Percentiles rank a stretch among this genome's conserved stretches.
These are phyloP conservation scores for Vitis hybrid DNA, from an alignment of 177 flowering plant genomes.

Conservation along the genomic window DNA sequence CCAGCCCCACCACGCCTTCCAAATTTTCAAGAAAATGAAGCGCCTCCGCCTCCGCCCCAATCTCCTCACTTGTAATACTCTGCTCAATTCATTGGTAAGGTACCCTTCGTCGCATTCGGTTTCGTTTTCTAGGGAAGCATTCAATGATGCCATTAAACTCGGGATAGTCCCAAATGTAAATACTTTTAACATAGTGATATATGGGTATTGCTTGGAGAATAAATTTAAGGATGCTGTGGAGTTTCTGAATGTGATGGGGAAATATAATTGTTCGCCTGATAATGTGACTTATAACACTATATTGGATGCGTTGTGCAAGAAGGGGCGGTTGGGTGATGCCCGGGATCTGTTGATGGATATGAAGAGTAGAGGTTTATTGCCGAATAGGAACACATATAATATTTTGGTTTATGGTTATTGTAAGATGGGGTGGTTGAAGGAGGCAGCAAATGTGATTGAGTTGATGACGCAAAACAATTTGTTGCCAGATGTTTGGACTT, in stretches of 20 bases:
- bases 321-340: slow-evolving; percentile 45
- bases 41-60: slow-evolving; percentile 40
- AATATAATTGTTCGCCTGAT: slow-evolving; percentile 43
- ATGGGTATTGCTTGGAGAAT: slow-evolving; percentile 59
- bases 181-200: slow-evolving; percentile 67
- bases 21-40: slow-evolving; percentile 69
- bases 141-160: slow-evolving; percentile 39
- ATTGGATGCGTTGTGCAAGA: slow-evolving; percentile 46
- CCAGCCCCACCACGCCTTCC: slow-evolving; percentile 54
- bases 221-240: slow-evolving; percentile 59
- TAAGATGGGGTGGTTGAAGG: slow-evolving; percentile 48
- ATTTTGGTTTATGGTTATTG: slow-evolving; percentile 60
- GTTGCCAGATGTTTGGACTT: slow-evolving; percentile 57
- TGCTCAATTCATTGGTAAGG: slow-evolving; percentile 63
- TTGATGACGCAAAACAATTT: slow-evolving; percentile 42
- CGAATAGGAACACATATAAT: slow-evolving; percentile 50
- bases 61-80: slow-evolving; percentile 64
- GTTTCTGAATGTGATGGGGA: slow-evolving; percentile 39
- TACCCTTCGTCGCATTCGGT: slow-evolving; percentile 43
- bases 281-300: slow-evolving; percentile 53
- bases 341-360: slow-evolving; percentile 48
- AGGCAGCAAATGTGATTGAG: slow-evolving; percentile 48
- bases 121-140: slow-evolving; percentile 30
- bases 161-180: slow-evolving; percentile 46
- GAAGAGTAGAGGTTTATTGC: slow-evolving; percentile 47